Percentiles rank a stretch among this genome's conserved stretches.
These are phyloP conservation scores for Dicorynia guianensis DNA, from an alignment of 306 rosid species.

Conservation along the genomic window DNA sequence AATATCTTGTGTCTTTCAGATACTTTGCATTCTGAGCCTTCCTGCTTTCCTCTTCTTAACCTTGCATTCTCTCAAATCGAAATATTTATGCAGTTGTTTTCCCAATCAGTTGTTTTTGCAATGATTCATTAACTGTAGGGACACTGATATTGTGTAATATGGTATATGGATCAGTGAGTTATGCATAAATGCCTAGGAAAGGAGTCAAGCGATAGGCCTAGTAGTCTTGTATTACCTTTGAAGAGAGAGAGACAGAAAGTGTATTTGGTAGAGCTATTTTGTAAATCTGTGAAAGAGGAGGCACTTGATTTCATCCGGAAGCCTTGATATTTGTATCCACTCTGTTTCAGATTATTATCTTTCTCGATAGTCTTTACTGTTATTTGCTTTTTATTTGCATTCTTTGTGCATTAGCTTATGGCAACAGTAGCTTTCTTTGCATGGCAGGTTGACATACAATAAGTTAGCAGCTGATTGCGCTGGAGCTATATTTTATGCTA, in stretches of 20 bases:
- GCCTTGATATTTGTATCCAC: constrained; percentile 4
- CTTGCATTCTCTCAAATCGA: constrained; percentile 1
- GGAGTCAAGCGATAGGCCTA: constrained; percentile 17
- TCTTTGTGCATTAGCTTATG: constrained; percentile 25
- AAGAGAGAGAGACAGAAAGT: neutral
- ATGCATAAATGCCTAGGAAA: neutral
- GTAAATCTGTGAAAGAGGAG: constrained; percentile 22
- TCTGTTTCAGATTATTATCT: neutral
- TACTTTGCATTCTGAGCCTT: neutral
- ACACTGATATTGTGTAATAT: constrained; percentile 1
- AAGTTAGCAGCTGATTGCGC: constrained; percentile 86
- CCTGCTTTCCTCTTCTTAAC: neutral
- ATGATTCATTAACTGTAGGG: neutral
- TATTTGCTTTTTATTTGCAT: constrained; percentile 22
- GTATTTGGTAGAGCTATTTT: constrained; percentile 8
- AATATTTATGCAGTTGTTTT: neutral
- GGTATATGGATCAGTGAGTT: constrained; percentile 1
- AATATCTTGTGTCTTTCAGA: neutral
- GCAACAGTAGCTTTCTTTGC: constrained; percentile 25
- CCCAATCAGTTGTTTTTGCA: neutral
- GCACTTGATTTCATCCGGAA: constrained; percentile 17
- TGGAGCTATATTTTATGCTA: constrained; percentile 89
- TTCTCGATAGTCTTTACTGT: neutral
- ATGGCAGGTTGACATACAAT: constrained; percentile 81
- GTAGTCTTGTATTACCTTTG: neutral